Evolutionary conservation across 352 stramenopile species (phyloP), one percentile per base, ranked within the genome.

Genomic region (Pythium apleroticum): DNA sequence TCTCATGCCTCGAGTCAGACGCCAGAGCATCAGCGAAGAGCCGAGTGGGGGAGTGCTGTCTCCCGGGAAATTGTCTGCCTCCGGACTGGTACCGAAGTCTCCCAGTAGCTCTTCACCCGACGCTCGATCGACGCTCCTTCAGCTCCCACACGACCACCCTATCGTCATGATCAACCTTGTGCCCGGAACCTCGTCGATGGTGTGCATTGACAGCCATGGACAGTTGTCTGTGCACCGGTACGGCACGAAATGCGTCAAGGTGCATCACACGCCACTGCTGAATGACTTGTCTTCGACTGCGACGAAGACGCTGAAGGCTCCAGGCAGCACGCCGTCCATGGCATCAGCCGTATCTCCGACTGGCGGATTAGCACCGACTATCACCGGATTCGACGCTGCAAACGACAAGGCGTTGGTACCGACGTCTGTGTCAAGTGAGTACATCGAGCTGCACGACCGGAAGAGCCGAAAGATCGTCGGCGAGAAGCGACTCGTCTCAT

Each of bases 141-240:
- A 50, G 4, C 54, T 92, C 19, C 84, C 87, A 0, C 87, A 95
- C 58, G 82, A 89, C 2, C 66, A 76, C 9, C 76, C 85, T 1
- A 81, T 93, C 55, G 63, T 75, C 33, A 52, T 91, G 15, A 24
- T 93, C 5, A 69, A 81, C 7, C 61, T 89, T 52, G 66, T 88
- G 5, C 52, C 72, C 25, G 68, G 71, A 20, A 75, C 79, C 35
- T 80, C 79, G 0, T 60, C 77, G n/a, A 60, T 94, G 52, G 39
- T 93, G 9, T 94, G 85, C 41, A 20, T 93, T 2, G 85, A 94
- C 62, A 79, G 52, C n/a, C 78, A 78, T 30, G 87, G 85, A 6
- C 81, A 87, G 67, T 15, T 88, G 4, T 94, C 87, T n/a, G 72
- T 60, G 10, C 87, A 96, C 64, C 82, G 85, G 19, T 90, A 83